Evolutionary conservation across 495 filamentous ascomycete genomes (phyloP).

Genomic region (Penicillium malachiteum): DNA sequence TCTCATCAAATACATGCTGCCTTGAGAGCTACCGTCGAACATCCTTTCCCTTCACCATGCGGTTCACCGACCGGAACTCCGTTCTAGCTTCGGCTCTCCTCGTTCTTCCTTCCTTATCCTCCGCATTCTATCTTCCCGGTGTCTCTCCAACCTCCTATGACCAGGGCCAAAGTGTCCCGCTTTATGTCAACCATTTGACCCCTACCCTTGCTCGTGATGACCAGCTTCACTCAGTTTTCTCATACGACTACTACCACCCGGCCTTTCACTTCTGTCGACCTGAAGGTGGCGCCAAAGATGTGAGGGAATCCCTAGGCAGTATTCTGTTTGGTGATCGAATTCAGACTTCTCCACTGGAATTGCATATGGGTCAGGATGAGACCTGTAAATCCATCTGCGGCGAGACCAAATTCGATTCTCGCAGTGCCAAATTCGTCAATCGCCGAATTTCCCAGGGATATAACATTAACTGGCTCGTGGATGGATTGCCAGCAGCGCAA

Average conservation of each 20-base stretch:
- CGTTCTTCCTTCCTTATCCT: slow-evolving; percentile 48
- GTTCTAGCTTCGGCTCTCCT: slow-evolving; percentile 32
- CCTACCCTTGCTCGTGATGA: slow-evolving; percentile 77
- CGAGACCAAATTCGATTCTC: slow-evolving; percentile 61
- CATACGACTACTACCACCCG: slow-evolving; percentile 92
- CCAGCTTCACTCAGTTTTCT: slow-evolving; percentile 82
- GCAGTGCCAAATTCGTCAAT: slow-evolving; percentile 76
- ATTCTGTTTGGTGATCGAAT: slow-evolving; percentile 97
- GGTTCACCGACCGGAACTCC: slow-evolving; percentile 32
- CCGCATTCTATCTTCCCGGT: slow-evolving; percentile 93
- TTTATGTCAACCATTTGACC: slow-evolving; percentile 90
- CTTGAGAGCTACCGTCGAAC: slow-evolving; percentile 8
- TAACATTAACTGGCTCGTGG: slow-evolving; percentile 92
- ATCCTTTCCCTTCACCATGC: slow-evolving; percentile 36
- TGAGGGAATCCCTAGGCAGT: slow-evolving; percentile 87
- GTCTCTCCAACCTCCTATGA: slow-evolving; percentile 93
- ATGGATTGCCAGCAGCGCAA: slow-evolving; percentile 88
- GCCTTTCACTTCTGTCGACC: slow-evolving; percentile 85
- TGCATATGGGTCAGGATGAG: slow-evolving; percentile 81
- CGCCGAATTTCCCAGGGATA: slow-evolving; percentile 75
- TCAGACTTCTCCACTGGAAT: slow-evolving; percentile 82
- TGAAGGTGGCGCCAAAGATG: slow-evolving; percentile 65
- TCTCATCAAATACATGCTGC: slow-evolving; percentile 11
- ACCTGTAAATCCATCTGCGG: slow-evolving; percentile 78
- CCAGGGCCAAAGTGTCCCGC: slow-evolving; percentile 70